A percentile compares a stretch with the other conserved stretches of the same genome.
phyloP scores from a whole-genome alignment of 768 basidiomycete genomes.

The Fistulinella prunicolor region DNA sequence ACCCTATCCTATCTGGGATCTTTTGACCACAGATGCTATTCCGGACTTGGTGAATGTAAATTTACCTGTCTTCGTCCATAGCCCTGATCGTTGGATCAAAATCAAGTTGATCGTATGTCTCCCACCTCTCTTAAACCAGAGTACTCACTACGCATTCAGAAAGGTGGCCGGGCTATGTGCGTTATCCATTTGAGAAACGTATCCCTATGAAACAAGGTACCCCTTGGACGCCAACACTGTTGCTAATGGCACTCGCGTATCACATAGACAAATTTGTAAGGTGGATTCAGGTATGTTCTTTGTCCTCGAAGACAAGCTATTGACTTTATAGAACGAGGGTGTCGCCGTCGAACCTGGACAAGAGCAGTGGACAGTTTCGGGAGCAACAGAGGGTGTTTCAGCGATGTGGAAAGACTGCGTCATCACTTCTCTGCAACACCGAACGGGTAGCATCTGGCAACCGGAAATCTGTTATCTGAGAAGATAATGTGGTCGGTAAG shows the following conservation, averaged over 20 bases:
- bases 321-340: slow-evolving; percentile 22
- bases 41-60: slow-evolving; percentile 24
- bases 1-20: slow-evolving; percentile 28
- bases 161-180: slow-evolving; percentile 51
- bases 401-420: slow-evolving; percentile 32
- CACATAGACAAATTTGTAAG: slow-evolving; percentile 32
- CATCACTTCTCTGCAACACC: slow-evolving; percentile 39
- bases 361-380: slow-evolving; percentile 37
- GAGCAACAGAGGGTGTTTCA: slow-evolving; percentile 12
- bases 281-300: slow-evolving; percentile 30
- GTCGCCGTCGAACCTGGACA: slow-evolving; percentile 35
- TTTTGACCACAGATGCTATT: slow-evolving; percentile 21
- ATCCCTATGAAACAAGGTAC: slow-evolving; percentile 33
- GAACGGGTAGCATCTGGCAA: slow-evolving; percentile 43
- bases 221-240: slow-evolving; percentile 27
- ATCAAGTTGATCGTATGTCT: slow-evolving; percentile 35
- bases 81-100: slow-evolving; percentile 31
- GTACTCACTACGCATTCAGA: neutral
- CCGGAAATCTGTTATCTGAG: slow-evolving; percentile 37
- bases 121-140: neutral
- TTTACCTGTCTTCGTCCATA: slow-evolving; percentile 19
- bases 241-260: slow-evolving; percentile 32
- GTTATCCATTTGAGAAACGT: slow-evolving; percentile 37
- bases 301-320: neutral
- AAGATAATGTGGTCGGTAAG: slow-evolving; percentile 8